Percentiles rank a stretch among this genome's conserved stretches.
These are phyloP conservation scores for Rhizopus delemar DNA, from an alignment of 371 early-diverging fungal species.

Conservation along the genomic window DNA sequence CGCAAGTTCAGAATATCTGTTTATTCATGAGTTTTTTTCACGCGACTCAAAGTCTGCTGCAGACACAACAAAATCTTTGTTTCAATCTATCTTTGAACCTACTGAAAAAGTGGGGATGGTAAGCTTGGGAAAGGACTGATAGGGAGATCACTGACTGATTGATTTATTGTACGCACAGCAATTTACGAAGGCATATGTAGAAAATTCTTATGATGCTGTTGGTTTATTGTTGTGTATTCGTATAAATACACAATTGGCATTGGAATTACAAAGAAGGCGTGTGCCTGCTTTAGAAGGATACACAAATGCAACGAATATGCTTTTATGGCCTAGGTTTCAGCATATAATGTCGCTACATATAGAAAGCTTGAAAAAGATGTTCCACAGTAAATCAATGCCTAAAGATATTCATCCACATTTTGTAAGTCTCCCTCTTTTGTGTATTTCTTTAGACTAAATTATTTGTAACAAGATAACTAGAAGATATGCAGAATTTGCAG, in stretches of 20 bases:
- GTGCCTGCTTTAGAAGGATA: conserved; percentile 83
- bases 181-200: conserved; percentile 68
- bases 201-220: conserved; percentile 84
- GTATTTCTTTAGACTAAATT: neutral
- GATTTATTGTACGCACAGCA: conserved; percentile 34
- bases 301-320: conserved; percentile 82
- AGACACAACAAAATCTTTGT: conserved; percentile 53
- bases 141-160: neutral
- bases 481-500: conserved; percentile 87
- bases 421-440: conserved; percentile 45
- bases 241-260: conserved; percentile 77
- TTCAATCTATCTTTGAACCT: conserved; percentile 78
- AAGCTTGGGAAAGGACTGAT: conserved; percentile 10
- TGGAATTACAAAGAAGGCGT: conserved; percentile 78
- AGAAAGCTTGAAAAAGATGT: conserved; percentile 77
- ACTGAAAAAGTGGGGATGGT: conserved; percentile 78
- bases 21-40: conserved; percentile 84
- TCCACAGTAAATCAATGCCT: conserved; percentile 59
- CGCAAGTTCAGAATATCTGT: conserved; percentile 89
- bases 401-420: conserved; percentile 85
- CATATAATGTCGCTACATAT: conserved; percentile 84
- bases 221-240: conserved; percentile 87
- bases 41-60: conserved; percentile 52
- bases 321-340: conserved; percentile 93
- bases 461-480: conserved; percentile 49